Base-by-base conservation (phyloP, 2,329 filamentous ascomycete genomes). In the Curvularia verruculosa region DNA sequence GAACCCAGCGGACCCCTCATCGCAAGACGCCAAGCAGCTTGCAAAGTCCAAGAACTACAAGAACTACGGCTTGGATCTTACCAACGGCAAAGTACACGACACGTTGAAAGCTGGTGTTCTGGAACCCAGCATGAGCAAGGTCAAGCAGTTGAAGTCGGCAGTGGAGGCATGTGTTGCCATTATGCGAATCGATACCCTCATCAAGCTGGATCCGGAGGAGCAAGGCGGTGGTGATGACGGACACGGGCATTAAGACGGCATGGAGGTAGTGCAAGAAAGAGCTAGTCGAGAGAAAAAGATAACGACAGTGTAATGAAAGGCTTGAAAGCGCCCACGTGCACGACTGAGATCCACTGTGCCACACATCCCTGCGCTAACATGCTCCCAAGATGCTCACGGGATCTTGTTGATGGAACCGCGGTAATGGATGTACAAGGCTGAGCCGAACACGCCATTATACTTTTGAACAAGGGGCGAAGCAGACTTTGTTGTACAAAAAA, bases 81-180 rank as follows among this genome's bases (percentile, higher is more conserved):
- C 83, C 55, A 92, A 90, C 77, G 95, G 95, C 67, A 94, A 92
- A 77, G 91, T 98, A 56, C 89, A 93, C 53, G 95, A 99, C 78
- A 88, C 92, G 81, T 83, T 99, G 72, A 98, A 98, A 85, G 88
- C 91, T 12, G 95, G 95, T 74, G 93, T 99, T 60, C 79, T 99
- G 73, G 95, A 99, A 83, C 95, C 95, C 29, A 96, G 90, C 79
- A 92, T 99, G 83, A 97, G 94, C 85, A 99, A 99, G 85, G 86
- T 99, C 67, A 90, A 94, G 79, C 95, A 98, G 83, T 83, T 99
- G 74, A 99, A 99, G 89, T 96, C 90, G 79, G 95, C 95, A 26
- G 95, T 99, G 48, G 95, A 99, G 82, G 95, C 95, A 53, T 98
- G 95, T 79, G 96, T 99, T 79, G 91, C 92, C 74, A 98, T 99